These are phyloP conservation scores for Apiospora pterosperma DNA, from an alignment of 2,329 filamentous ascomycete species.

Conservation along the genomic window DNA sequence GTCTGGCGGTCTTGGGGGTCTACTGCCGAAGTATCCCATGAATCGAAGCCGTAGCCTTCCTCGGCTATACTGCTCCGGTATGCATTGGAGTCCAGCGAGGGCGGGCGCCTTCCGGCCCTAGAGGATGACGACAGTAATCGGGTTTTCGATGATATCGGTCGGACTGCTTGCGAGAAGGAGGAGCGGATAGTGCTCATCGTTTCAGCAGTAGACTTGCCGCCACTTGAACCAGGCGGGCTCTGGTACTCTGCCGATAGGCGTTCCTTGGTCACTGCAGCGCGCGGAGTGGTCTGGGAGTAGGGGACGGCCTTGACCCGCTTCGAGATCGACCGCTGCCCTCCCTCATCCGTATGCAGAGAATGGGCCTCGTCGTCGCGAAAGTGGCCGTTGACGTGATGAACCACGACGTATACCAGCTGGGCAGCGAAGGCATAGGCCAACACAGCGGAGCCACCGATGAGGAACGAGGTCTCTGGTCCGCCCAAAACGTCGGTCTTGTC, in stretches of 20 bases:
- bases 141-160: slow-evolving; percentile 55
- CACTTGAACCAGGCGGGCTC: slow-evolving; percentile 42
- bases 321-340: slow-evolving; percentile 25
- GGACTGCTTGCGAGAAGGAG: slow-evolving; percentile 45
- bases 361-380: slow-evolving; percentile 22
- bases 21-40: slow-evolving; percentile 70
- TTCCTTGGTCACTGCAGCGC: slow-evolving; percentile 27
- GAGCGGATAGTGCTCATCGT: slow-evolving; percentile 45
- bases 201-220: slow-evolving; percentile 41
- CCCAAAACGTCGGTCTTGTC: slow-evolving; percentile 28
- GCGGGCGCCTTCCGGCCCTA: slow-evolving; percentile 35
- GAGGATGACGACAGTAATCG: slow-evolving; percentile 45
- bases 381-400: slow-evolving; percentile 39
- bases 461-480: slow-evolving; percentile 29
- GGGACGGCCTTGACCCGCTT: slow-evolving; percentile 49
- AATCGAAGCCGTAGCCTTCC: slow-evolving; percentile 61
- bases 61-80: slow-evolving; percentile 36
- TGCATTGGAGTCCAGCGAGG: slow-evolving; percentile 45
- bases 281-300: slow-evolving; percentile 43
- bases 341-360: slow-evolving; percentile 29
- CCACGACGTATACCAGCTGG: slow-evolving; percentile 47
- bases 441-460: slow-evolving; percentile 42
- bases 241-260: slow-evolving; percentile 33
- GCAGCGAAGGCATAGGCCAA: slow-evolving; percentile 42
- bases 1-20: slow-evolving; percentile 59